Evolutionary conservation across 169 alveolate species (phyloP), one percentile per base, ranked within the genome.

Genomic region (Plasmodium berghei): DNA sequence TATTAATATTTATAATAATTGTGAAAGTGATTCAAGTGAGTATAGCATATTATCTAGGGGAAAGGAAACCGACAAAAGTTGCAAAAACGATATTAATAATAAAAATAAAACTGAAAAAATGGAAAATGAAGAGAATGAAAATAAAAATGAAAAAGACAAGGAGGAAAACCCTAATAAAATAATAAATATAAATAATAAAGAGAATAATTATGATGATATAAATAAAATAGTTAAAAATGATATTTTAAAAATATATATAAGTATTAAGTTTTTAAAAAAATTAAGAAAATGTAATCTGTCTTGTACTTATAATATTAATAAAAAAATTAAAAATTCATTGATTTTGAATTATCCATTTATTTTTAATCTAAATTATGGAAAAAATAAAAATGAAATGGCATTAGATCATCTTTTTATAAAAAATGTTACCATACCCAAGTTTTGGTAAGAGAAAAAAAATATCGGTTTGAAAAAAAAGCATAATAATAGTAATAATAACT

Each of bases 271-370:
- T 83, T 66, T 83, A 61, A 42, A 54, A 18, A 83, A 55, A 62
- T 24, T 83, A 66, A 83, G 46, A 40, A 66, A 67, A 20, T 54
- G 63, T 59, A 83, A 83, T 67, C 9, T 83, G 52, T 20, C 90
- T 24, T 83, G 85, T 22, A 66, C 24, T 16, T 34, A 59, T 48
- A 62, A 22, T n/a, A 83, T 83, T 9, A 54, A 42, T 45, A 69
- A 67, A 58, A 83, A 83, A 46, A 67, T 83, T 18, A 72, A 45
- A 55, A 83, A 69, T n/a, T 83, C 90, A 2, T 55, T 83, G 72
- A 54, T 54, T 28, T 9, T 66, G 52, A 83, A 83, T 24, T 83
- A 67, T 6, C 90, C 90, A 20, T 83, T 83, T 26, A 83, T 83
- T 67, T 54, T 83, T 83, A 83, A 48, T 61, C 69, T 83, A 34